Evolutionary conservation across 2,329 filamentous ascomycete genomes (phyloP).

Genomic region (Pseudomassariella vexata): DNA sequence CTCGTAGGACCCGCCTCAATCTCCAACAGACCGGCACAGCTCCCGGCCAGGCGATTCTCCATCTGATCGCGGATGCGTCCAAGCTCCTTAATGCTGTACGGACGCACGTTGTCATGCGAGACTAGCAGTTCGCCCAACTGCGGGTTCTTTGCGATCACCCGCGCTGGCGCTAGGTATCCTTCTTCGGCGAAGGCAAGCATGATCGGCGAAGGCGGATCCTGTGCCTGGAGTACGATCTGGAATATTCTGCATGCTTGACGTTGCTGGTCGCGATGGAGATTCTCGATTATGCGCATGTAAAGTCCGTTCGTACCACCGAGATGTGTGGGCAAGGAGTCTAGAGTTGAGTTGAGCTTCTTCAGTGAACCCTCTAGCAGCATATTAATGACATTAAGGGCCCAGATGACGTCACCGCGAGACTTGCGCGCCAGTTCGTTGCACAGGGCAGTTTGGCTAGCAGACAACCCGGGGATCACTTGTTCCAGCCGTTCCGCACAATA

Average conservation of each 20-base stretch:
- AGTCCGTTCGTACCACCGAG: slow-evolving; percentile 24
- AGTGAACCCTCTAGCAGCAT: slow-evolving; percentile 11
- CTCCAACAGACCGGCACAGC: slow-evolving; percentile 21
- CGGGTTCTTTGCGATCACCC: slow-evolving; percentile 7
- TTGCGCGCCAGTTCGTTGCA: slow-evolving; percentile 5
- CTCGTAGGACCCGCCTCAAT: slow-evolving; percentile 17
- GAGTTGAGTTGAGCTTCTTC: slow-evolving; percentile 17
- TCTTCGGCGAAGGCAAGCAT: slow-evolving; percentile 24
- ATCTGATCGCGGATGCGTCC: slow-evolving; percentile 18
- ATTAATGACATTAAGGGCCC: slow-evolving; percentile 3
- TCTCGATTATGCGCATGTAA: slow-evolving; percentile 27
- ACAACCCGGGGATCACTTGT: slow-evolving; percentile 2
- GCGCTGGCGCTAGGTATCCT: slow-evolving; percentile 19
- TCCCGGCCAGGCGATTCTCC: slow-evolving; percentile 17
- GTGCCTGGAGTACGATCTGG: slow-evolving; percentile 21
- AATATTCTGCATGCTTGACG: slow-evolving; percentile 23
- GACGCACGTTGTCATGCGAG: slow-evolving; percentile 14
- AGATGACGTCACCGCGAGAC: slow-evolving; percentile 6
- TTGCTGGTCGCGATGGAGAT: slow-evolving; percentile 17
- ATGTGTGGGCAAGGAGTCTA: slow-evolving; percentile 22
- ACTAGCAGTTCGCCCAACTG: slow-evolving; percentile 17
- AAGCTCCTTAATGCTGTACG: slow-evolving; percentile 13
- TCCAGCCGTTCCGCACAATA: slow-evolving; percentile 5
- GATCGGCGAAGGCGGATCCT: slow-evolving; percentile 22
- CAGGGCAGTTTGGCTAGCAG: slow-evolving; percentile 1